These are phyloP conservation scores for Tetrahymena borealis DNA, from an alignment of 73 alveolate species.

Conservation along the genomic window DNA sequence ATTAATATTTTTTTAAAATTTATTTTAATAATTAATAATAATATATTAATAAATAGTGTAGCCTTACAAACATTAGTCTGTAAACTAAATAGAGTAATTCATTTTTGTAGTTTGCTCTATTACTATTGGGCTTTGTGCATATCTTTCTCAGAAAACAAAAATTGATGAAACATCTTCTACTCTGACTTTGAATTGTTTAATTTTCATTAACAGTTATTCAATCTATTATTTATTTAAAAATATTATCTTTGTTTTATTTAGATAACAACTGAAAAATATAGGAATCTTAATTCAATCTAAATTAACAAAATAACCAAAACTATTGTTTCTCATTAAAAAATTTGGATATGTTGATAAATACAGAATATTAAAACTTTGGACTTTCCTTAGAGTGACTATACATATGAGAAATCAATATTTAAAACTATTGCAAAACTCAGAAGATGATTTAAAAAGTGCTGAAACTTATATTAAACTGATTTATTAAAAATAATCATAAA, in stretches of 20 bases:
- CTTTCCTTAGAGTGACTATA: not conserved
- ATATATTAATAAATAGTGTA: not conserved
- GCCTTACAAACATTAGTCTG: not conserved
- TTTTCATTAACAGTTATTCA: not conserved
- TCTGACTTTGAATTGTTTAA: not conserved
- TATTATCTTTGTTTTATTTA: not conserved
- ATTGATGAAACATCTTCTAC: not conserved
- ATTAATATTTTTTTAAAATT: not conserved
- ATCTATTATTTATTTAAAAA: not conserved
- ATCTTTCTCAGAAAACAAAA: not conserved
- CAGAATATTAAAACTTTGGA: not conserved
- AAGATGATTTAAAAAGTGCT: no score
- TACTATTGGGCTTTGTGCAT: not conserved
- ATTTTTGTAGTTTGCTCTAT: not conserved
- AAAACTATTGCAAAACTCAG: no score
- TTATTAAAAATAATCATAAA: no score
- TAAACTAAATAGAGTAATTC: not conserved
- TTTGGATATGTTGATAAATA: not conserved
- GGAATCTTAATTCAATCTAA: not conserved
- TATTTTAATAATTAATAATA: not conserved
- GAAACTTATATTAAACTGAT: no score
- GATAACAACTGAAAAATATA: not conserved
- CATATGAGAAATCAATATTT: not conserved
- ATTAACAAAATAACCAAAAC: not conserved
- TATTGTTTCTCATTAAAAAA: not conserved